Evolutionary conservation across 2,329 filamentous ascomycete genomes (phyloP).

Genomic region (Ophiostoma novo-ulmi): DNA sequence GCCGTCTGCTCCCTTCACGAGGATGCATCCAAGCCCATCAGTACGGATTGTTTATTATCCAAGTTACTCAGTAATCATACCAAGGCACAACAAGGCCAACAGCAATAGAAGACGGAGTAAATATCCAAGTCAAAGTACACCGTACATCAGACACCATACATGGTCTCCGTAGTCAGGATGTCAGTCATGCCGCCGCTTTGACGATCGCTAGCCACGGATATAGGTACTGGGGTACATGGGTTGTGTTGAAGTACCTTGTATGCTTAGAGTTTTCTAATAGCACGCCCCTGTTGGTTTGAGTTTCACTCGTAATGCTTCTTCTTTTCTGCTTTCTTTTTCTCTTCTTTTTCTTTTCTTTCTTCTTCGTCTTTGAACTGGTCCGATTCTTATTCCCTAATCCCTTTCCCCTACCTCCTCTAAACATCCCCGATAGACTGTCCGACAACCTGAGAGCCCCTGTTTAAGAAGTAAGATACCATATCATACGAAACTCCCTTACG

Average conservation of each 20-base stretch:
- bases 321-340: background rate
- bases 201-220: conserved; percentile 5
- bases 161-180: background rate
- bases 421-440: background rate
- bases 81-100: too few relatives aligned
- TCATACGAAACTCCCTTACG: background rate
- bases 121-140: background rate
- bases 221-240: conserved; percentile 3
- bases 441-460: background rate
- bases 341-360: background rate
- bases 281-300: background rate
- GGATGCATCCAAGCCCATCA: background rate
- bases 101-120: background rate
- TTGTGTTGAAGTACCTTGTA: background rate
- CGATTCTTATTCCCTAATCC: background rate
- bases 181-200: conserved; percentile 5
- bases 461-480: background rate
- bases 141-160: background rate
- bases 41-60: background rate
- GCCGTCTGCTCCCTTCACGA: too few relatives aligned
- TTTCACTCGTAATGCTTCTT: background rate
- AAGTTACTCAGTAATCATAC: too few relatives aligned
- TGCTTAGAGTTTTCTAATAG: background rate
- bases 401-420: background rate
- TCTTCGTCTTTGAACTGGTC: background rate